Evolutionary conservation across 495 filamentous ascomycete genomes (phyloP).

Genomic region (Tuber microsphaerosporum): DNA sequence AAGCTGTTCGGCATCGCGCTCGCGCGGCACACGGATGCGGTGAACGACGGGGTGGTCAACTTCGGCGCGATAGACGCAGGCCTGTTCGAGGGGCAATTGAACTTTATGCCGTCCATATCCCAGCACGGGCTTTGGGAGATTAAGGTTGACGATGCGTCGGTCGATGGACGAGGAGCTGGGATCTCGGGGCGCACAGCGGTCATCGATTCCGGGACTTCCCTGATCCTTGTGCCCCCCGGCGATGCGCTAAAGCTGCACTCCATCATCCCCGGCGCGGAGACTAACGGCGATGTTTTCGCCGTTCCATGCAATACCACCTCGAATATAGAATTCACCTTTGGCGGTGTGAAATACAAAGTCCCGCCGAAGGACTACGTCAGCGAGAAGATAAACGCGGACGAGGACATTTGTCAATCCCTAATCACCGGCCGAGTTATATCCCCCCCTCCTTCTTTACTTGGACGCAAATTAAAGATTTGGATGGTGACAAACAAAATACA

Average conservation of each 20-base stretch:
- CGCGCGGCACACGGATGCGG: slow-evolving; percentile 55
- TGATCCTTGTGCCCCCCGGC: slow-evolving; percentile 57
- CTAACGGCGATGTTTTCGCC: slow-evolving; percentile 52
- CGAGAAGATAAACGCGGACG: slow-evolving; percentile 39
- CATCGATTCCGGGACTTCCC: slow-evolving; percentile 77
- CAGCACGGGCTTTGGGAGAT: slow-evolving; percentile 58
- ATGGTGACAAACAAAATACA: no score
- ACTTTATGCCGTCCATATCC: slow-evolving; percentile 51
- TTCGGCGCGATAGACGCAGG: slow-evolving; percentile 63
- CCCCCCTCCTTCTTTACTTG: background rate
- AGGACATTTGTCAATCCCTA: slow-evolving; percentile 48
- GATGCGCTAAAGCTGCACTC: slow-evolving; percentile 62
- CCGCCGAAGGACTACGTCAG: slow-evolving; percentile 64
- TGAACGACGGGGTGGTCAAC: slow-evolving; percentile 65
- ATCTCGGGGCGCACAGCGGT: slow-evolving; percentile 54
- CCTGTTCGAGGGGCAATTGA: slow-evolving; percentile 59
- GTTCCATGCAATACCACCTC: slow-evolving; percentile 64
- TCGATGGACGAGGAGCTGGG: slow-evolving; percentile 51
- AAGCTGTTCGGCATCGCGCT: slow-evolving; percentile 66
- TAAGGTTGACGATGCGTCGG: slow-evolving; percentile 54
- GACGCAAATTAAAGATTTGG: no score
- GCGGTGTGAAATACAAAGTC: slow-evolving; percentile 56
- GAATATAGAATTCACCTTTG: slow-evolving; percentile 51
- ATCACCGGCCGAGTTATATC: slow-evolving; percentile 31
- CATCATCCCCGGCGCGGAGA: slow-evolving; percentile 54